Evolutionary conservation across 2,329 filamentous ascomycete species (phyloP).

Genomic region (Colletotrichum incanum): DNA sequence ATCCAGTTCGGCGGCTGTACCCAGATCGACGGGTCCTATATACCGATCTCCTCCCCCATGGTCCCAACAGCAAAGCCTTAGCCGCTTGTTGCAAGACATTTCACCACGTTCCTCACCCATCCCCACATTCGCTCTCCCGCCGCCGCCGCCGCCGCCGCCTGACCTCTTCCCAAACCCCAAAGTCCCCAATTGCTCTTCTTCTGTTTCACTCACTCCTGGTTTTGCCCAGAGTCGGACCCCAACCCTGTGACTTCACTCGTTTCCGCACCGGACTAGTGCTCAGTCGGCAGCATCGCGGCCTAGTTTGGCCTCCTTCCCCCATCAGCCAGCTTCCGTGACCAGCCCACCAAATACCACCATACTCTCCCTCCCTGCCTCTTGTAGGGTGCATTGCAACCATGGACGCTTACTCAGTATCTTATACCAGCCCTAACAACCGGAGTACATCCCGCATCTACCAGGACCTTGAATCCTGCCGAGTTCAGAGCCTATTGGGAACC

Average conservation of each 20-base stretch:
- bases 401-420: slow-evolving; percentile 69
- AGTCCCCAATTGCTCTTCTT: slow-evolving; percentile 2
- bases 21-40: slow-evolving; percentile 25
- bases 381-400: slow-evolving; percentile 49
- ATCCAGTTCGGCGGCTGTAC: slow-evolving; percentile 19
- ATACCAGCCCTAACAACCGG: slow-evolving; percentile 60
- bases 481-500: slow-evolving; percentile 54
- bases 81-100: slow-evolving; percentile 37
- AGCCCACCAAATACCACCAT: slow-evolving; percentile 18
- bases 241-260: slow-evolving; percentile 23
- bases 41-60: slow-evolving; percentile 24
- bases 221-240: neutral
- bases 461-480: slow-evolving; percentile 62
- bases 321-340: neutral
- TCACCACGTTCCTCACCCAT: slow-evolving; percentile 29
- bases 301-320: slow-evolving; percentile 29
- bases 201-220: slow-evolving; percentile 30
- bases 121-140: slow-evolving; percentile 22
- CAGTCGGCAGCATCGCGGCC: slow-evolving; percentile 14
- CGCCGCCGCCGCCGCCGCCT: slow-evolving; percentile 22
- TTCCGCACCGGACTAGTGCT: slow-evolving; percentile 17
- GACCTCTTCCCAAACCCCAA: slow-evolving; percentile 23
- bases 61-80: slow-evolving; percentile 25
- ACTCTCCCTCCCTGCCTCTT: neutral
- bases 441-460: slow-evolving; percentile 65